Percentiles rank a stretch among this genome's conserved stretches.
Evolutionary conservation across 441 rosid species (phyloP).

Genomic region (Croton setiger): DNA sequence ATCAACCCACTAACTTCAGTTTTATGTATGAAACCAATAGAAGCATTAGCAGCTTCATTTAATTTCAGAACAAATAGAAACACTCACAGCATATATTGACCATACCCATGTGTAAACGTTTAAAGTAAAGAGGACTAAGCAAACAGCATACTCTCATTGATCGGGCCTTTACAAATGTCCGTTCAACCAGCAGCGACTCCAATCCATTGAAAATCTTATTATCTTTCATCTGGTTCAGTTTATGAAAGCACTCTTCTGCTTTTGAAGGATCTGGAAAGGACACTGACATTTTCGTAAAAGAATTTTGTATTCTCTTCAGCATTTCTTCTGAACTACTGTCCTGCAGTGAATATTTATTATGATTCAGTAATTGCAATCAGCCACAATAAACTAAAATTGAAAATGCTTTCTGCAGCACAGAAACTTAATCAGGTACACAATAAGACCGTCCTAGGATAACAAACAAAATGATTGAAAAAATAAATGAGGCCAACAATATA

Average conservation of each 20-base stretch:
- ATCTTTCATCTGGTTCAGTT: constrained; percentile 65
- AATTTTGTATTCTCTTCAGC: constrained; percentile 40
- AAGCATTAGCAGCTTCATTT: neutral
- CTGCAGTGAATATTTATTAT: constrained; percentile 41
- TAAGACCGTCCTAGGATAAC: neutral
- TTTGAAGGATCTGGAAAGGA: constrained; percentile 70
- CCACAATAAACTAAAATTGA: neutral
- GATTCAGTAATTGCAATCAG: constrained; percentile 15
- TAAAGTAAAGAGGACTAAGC: constrained; percentile 10
- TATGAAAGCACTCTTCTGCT: constrained; percentile 72
- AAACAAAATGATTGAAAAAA: neutral
- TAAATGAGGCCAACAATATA: neutral
- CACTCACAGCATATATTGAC: neutral
- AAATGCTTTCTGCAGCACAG: constrained; percentile 8
- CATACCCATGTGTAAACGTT: neutral
- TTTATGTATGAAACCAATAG: neutral
- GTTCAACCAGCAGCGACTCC: constrained; percentile 53
- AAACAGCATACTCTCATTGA: constrained; percentile 45
- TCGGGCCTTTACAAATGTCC: constrained; percentile 38
- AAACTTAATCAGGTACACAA: neutral
- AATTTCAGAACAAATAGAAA: neutral
- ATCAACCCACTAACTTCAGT: neutral
- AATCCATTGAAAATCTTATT: constrained; percentile 51
- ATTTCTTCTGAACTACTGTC: constrained; percentile 50
- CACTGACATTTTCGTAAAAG: constrained; percentile 65